phyloP scores from a whole-genome alignment of 345 rosid species.

The Arabis hirsuta region DNA sequence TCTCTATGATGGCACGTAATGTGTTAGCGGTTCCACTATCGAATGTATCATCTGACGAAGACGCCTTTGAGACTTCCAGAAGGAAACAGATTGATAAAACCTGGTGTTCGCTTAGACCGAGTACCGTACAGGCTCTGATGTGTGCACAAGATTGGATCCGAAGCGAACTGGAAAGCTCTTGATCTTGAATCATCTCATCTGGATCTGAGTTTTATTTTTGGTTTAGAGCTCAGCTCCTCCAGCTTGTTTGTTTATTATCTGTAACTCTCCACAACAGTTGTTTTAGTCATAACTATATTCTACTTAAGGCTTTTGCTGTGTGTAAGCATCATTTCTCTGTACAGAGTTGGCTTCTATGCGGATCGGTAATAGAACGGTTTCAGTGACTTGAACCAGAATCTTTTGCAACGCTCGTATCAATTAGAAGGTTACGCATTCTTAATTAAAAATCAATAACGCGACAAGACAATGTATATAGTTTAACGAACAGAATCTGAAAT shows the following conservation, averaged over 20 bases:
- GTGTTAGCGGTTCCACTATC: conserved; percentile 69
- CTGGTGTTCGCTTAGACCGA: conserved; percentile 57
- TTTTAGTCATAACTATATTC: neutral
- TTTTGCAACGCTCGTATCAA: too few species aligned
- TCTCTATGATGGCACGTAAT: conserved; percentile 83
- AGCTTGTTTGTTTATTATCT: conserved; percentile 25
- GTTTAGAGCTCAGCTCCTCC: conserved; percentile 27
- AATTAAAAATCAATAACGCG: neutral
- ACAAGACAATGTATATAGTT: conserved; percentile 16
- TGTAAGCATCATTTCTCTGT: conserved; percentile 11
- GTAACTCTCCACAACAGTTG: conserved; percentile 28
- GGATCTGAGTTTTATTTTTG: conserved; percentile 8
- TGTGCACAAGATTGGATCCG: conserved; percentile 85
- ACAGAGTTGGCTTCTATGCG: conserved; percentile 3
- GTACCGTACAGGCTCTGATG: conserved; percentile 74
- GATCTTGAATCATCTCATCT: conserved; percentile 1
- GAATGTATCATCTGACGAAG: conserved; percentile 51
- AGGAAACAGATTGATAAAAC: conserved; percentile 57
- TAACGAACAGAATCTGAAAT: conserved; percentile 4
- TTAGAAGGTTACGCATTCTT: conserved; percentile 18
- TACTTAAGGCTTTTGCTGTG: neutral
- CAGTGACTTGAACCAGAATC: conserved; percentile 2
- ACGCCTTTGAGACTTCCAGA: conserved; percentile 44
- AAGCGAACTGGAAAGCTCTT: conserved; percentile 52
- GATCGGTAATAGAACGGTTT: conserved; percentile 1